phyloP scores from a whole-genome alignment of 306 rosid species.

The Cucurbita ficifolia region DNA sequence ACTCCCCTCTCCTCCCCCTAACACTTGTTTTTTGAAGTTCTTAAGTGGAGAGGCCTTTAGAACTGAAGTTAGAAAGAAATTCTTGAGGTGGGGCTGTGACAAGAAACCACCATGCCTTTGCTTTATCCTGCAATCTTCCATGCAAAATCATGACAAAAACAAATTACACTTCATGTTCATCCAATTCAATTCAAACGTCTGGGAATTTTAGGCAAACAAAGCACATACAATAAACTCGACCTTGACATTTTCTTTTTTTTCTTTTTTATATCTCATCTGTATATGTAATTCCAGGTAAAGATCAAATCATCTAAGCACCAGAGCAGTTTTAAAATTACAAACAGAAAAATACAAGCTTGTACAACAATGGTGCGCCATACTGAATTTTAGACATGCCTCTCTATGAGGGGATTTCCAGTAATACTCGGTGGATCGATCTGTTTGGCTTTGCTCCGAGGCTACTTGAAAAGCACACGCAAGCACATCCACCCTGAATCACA shows the following conservation, averaged over 20 bases:
- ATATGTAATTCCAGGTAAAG: constrained; percentile 1
- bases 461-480: background rate
- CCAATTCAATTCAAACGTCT: background rate
- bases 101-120: background rate
- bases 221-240: constrained; percentile 2
- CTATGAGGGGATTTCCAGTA: background rate
- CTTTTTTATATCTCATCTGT: background rate
- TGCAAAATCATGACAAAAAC: background rate
- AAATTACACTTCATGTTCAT: background rate
- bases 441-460: background rate
- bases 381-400: constrained; percentile 4
- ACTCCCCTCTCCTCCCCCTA: too few species aligned
- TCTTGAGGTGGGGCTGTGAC: background rate
- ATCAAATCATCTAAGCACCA: constrained; percentile 1
- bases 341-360: constrained; percentile 8
- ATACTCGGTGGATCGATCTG: background rate
- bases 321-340: constrained; percentile 5
- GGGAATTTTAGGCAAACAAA: background rate
- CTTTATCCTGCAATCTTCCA: background rate
- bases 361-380: constrained; percentile 8
- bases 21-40: too few species aligned
- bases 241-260: background rate
- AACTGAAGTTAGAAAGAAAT: background rate
- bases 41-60: background rate
- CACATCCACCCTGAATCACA: background rate